Percentiles rank a stretch among this genome's conserved stretches.
These are phyloP conservation scores for Aspergillus aculeatinus DNA, from an alignment of 2,329 filamentous ascomycete genomes.

Conservation along the genomic window DNA sequence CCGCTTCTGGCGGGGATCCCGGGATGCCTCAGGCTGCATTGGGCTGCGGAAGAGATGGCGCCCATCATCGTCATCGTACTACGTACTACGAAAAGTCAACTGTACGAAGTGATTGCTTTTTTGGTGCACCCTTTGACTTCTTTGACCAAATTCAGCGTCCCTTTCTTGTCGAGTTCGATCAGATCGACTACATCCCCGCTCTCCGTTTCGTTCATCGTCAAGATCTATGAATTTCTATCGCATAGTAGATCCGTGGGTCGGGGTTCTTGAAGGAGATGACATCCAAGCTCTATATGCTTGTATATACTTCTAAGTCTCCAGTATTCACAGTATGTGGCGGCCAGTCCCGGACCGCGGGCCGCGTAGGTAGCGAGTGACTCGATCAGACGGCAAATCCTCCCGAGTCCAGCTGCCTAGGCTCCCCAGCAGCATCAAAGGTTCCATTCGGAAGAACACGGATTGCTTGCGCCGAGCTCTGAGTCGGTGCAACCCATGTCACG, in stretches of 20 bases:
- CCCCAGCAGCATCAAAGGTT: constrained; percentile 73
- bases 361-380: not conserved
- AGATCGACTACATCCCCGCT: too few relatives aligned
- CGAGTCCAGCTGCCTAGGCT: constrained; percentile 71
- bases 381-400: constrained; percentile 59
- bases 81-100: not conserved
- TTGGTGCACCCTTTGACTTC: too few relatives aligned
- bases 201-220: too few relatives aligned
- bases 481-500: constrained; percentile 65
- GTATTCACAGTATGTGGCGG: not conserved
- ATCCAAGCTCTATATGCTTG: not conserved
- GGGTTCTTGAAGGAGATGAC: not conserved
- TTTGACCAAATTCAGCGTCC: too few relatives aligned
- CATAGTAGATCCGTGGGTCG: not conserved
- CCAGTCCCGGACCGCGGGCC: not conserved
- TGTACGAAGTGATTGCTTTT: too few relatives aligned
- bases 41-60: not conserved
- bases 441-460: constrained; percentile 62
- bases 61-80: not conserved
- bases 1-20: not conserved
- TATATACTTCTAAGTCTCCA: not conserved
- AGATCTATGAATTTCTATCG: not conserved
- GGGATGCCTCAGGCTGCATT: not conserved
- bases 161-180: too few relatives aligned
- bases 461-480: constrained; percentile 69